Evolutionary conservation across 1,284 basidiomycete genomes (phyloP).

Genomic region (Cryptococcus sp.): DNA sequence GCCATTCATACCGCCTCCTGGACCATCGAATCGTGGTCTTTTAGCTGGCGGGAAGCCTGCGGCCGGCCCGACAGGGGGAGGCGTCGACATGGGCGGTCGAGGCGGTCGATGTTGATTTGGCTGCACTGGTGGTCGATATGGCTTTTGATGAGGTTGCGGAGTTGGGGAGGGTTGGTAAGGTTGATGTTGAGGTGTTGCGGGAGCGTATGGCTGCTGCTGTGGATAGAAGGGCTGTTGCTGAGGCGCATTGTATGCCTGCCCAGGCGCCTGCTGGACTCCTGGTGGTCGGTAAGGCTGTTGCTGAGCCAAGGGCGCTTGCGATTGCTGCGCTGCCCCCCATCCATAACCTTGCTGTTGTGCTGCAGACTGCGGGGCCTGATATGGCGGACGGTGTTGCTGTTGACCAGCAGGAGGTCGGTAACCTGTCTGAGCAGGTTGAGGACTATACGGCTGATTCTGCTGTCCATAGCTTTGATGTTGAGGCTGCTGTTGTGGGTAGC

Average conservation of each 20-base stretch:
- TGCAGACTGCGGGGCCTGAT: constrained; percentile 6
- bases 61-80: constrained; percentile 10
- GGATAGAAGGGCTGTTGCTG: constrained; percentile 5
- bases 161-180: constrained; percentile 22
- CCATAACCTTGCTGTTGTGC: constrained; percentile 6
- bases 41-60: constrained; percentile 59
- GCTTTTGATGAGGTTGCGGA: constrained; percentile 22
- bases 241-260: neutral
- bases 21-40: constrained; percentile 77
- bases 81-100: constrained; percentile 24
- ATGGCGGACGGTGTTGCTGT: neutral
- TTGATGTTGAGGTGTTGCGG: constrained; percentile 10
- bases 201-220: constrained; percentile 29
- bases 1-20: constrained; percentile 53
- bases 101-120: constrained; percentile 18
- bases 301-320: constrained; percentile 12
- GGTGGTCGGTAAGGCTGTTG: constrained; percentile 13
- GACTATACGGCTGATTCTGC: constrained; percentile 6
- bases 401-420: neutral
- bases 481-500: constrained; percentile 2
- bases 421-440: constrained; percentile 4
- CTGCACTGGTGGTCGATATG: constrained; percentile 34
- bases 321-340: constrained; percentile 5
- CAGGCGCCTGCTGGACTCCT: neutral
- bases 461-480: constrained; percentile 8